Base-by-base conservation (phyloP, 371 early-diverging fungal species). In the Neoconidiobolus thromboides region DNA sequence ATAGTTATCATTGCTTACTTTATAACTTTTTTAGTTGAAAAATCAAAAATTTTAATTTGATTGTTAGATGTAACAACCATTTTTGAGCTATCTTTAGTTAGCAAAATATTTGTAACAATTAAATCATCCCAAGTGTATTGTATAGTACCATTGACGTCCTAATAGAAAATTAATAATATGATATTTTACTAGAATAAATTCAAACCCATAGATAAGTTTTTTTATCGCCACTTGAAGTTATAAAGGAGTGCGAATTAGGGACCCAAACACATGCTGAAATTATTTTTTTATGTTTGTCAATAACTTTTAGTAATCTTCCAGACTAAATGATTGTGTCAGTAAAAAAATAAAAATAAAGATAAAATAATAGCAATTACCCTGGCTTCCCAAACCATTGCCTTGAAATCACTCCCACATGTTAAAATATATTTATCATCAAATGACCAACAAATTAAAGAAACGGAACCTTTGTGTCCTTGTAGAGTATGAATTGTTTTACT, bases 251-350 rank as follows among this genome's bases (percentile, higher is more conserved):
- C 43, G 79, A 80, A 62, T 83, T 80, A 10, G 88, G 83, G 4
- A 90, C 65, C 91, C 94, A 94, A 9, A 78, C 85, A 68, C 88
- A 86, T 14, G 89, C 74, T 0, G 87, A 85, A 1, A 89, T 83
- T 37, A 78, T 72, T 10, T 91, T 88, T 0, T 67, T 66, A 68
- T 91, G 91, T 15, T 72, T 68, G 15, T 61, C 47, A 62, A 81
- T 79, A 0, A 73, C 76, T 39, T 67, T 64, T 40, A 73, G 49
- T 50, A 76, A 71, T 5, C 52, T 58, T 5, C 89, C 91, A 2
- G 36, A 41, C 64, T 63, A 40, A 36, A 14, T n/a, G 40, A 12
- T 10, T n/a, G 7, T 55, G 6, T 41, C 7, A 12, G 43, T n/a
- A 36, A 43, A 10, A 26, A 10, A 10, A 7, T 10, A 7, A 54